These are phyloP conservation scores for Ophiostoma ips DNA, from an alignment of 2,329 filamentous ascomycete species.

Conservation along the genomic window DNA sequence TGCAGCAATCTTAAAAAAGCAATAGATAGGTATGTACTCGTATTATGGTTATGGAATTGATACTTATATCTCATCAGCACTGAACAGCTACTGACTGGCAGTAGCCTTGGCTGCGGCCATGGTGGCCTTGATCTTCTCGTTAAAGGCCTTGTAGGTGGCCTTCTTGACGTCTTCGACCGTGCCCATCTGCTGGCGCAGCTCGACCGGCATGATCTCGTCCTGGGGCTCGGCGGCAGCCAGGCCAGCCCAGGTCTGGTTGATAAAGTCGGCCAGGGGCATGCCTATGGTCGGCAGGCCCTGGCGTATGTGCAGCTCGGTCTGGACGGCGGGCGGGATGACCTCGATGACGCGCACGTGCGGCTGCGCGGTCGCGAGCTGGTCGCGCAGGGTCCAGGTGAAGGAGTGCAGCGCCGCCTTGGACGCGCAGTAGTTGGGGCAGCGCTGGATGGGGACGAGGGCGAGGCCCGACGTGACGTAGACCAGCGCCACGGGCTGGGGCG, in stretches of 20 bases:
- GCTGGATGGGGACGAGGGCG: slow-evolving; percentile 31
- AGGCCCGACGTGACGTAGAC: slow-evolving; percentile 20
- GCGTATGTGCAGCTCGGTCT: slow-evolving; percentile 34
- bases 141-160: slow-evolving; percentile 7
- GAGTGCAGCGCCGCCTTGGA: slow-evolving; percentile 38
- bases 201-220: slow-evolving; percentile 15
- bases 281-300: slow-evolving; percentile 22
- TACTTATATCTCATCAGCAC: too few species aligned
- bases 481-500: slow-evolving; percentile 15
- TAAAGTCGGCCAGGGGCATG: slow-evolving; percentile 19
- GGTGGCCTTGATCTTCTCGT: not conserved
- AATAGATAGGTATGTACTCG: too few species aligned
- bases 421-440: slow-evolving; percentile 36
- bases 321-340: slow-evolving; percentile 31
- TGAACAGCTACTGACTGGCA: not conserved
- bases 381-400: slow-evolving; percentile 17
- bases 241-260: slow-evolving; percentile 30
- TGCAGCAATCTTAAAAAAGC: too few species aligned
- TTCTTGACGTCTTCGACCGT: slow-evolving; percentile 14
- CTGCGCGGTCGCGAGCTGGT: slow-evolving; percentile 17
- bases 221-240: slow-evolving; percentile 26
- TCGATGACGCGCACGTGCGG: slow-evolving; percentile 30
- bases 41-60: too few species aligned
- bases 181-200: slow-evolving; percentile 8
- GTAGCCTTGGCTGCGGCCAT: not conserved